These are phyloP conservation scores for Tubosaeta brunneosetosa DNA, from an alignment of 768 basidiomycete genomes.

Conservation along the genomic window DNA sequence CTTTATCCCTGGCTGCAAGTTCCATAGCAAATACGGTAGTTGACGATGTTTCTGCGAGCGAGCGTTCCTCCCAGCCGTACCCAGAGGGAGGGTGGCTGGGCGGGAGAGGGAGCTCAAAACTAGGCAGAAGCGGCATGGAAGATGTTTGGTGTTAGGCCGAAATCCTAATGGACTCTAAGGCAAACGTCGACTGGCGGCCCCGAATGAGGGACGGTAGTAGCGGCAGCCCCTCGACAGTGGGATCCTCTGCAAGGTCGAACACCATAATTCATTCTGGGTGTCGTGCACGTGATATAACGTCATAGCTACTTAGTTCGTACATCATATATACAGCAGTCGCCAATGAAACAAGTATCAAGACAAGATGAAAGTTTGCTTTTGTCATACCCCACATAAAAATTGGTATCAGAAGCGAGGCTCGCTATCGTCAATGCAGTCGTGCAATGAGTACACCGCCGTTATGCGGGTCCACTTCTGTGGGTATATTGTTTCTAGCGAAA, in stretches of 20 bases:
- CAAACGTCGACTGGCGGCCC: too few species aligned
- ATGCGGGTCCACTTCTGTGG: constrained; percentile 68
- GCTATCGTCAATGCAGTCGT: constrained; percentile 27
- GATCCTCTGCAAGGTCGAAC: too few species aligned
- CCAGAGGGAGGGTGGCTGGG: not conserved
- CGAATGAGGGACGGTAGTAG: too few species aligned
- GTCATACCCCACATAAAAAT: too few species aligned
- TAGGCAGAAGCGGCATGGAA: not conserved
- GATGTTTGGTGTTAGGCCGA: too few species aligned
- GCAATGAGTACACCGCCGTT: constrained; percentile 87
- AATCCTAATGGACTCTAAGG: too few species aligned
- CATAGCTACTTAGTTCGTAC: not conserved
- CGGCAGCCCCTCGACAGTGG: too few species aligned
- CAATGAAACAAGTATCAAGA: not conserved
- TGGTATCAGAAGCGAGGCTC: too few species aligned
- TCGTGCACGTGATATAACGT: too few species aligned
- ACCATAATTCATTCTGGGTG: too few species aligned
- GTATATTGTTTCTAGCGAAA: constrained; percentile 58
- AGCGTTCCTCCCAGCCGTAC: not conserved
- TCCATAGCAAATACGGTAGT: not conserved
- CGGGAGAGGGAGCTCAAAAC: not conserved
- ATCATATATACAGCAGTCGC: not conserved
- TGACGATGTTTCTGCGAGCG: not conserved
- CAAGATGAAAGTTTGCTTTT: too few species aligned
- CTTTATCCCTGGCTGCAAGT: not conserved